Percentiles rank a stretch among this genome's conserved stretches.
Evolutionary conservation across 2,329 filamentous ascomycete genomes (phyloP).

Genomic region (Sordariomycetes sp.): DNA sequence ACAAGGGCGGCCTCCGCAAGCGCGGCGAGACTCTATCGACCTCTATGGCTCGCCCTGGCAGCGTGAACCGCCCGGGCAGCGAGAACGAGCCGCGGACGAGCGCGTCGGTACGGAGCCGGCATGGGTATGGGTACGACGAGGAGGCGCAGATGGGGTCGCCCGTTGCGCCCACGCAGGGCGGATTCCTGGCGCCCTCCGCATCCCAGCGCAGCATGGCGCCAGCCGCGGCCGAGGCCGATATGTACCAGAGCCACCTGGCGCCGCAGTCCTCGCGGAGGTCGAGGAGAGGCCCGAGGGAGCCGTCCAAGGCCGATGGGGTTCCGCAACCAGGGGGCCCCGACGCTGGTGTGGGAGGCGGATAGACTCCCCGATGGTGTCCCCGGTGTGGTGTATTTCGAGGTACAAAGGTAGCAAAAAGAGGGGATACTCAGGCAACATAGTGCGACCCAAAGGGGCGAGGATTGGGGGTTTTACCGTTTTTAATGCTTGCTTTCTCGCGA

Average conservation of each 20-base stretch:
- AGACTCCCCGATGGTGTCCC: no score
- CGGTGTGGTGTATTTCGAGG: no score
- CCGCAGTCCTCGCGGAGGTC: not conserved
- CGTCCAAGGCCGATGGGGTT: not conserved
- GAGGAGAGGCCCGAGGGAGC: not conserved
- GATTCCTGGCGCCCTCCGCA: not conserved
- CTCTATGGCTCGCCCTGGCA: not conserved
- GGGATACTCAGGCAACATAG: no score
- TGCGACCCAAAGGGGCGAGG: not conserved
- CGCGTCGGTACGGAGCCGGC: constrained; percentile 1
- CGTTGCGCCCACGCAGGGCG: constrained; percentile 8
- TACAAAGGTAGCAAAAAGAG: no score
- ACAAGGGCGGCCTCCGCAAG: constrained; percentile 28
- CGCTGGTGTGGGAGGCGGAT: not conserved
- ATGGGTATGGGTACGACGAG: constrained; percentile 24
- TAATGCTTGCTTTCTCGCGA: not conserved
- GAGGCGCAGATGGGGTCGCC: constrained; percentile 20
- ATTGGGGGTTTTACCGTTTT: not conserved
- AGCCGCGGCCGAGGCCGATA: not conserved
- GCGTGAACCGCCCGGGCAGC: constrained; percentile 2
- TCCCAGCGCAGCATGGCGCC: not conserved
- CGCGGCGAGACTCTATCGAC: constrained; percentile 28
- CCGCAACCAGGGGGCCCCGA: not conserved
- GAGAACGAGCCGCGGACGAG: constrained; percentile 9
- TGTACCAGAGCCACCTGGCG: not conserved